Evolutionary conservation across 495 filamentous ascomycete genomes (phyloP).

Genomic region (Penicillium cataractarum): DNA sequence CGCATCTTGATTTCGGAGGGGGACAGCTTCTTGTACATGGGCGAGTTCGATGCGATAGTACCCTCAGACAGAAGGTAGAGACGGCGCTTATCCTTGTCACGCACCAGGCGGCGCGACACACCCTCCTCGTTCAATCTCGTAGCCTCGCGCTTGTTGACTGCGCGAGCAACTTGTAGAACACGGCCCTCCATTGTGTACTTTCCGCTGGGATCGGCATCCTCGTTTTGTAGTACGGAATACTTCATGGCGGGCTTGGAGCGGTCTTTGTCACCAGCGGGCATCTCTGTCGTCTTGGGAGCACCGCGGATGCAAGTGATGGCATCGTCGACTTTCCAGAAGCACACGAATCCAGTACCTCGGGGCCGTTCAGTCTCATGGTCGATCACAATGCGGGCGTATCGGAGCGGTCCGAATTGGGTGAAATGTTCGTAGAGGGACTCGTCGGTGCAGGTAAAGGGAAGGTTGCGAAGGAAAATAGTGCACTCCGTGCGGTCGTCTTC

Average conservation of each 20-base stretch:
- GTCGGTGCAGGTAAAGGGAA: constrained; percentile 85
- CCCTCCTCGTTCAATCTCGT: constrained; percentile 71
- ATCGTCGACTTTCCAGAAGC: constrained; percentile 80
- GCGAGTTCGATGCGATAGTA: constrained; percentile 69
- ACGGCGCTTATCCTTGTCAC: constrained; percentile 87
- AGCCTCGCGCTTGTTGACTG: constrained; percentile 81
- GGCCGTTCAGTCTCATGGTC: constrained; percentile 83
- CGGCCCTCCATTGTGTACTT: constrained; percentile 89
- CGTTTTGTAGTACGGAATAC: constrained; percentile 83
- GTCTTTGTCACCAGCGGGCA: constrained; percentile 38
- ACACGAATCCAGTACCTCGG: constrained; percentile 92
- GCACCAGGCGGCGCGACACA: constrained; percentile 62
- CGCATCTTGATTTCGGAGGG: constrained; percentile 84
- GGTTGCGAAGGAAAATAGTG: constrained; percentile 91
- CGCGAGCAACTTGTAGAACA: constrained; percentile 78
- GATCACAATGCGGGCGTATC: constrained; percentile 87
- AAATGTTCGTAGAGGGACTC: constrained; percentile 83
- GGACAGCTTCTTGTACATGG: constrained; percentile 73
- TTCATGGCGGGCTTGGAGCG: constrained; percentile 52
- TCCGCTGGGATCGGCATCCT: constrained; percentile 72
- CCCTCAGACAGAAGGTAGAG: constrained; percentile 90
- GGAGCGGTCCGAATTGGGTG: constrained; percentile 74
- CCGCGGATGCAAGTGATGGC: constrained; percentile 69
- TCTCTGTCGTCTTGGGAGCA: constrained; percentile 62
- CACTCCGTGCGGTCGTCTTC: constrained; percentile 60